Conservation (phyloP, 2,329 filamentous ascomycete genomes). For the Scytalidium sp. region DNA sequence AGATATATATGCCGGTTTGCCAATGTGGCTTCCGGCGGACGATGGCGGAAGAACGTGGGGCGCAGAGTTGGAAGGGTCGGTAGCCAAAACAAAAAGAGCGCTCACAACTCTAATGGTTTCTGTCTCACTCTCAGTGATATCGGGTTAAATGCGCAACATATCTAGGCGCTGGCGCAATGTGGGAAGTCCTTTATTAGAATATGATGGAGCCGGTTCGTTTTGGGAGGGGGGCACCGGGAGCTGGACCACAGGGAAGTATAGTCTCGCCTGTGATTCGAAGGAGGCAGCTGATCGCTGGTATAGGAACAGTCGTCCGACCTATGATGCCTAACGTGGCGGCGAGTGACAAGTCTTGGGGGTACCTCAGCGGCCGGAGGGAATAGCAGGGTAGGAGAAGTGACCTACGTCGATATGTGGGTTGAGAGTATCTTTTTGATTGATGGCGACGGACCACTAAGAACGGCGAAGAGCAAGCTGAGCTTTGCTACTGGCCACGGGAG, state of each 20-base stretch:
- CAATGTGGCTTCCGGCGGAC: slow-evolving; percentile 21
- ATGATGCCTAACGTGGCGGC: slow-evolving; percentile 15
- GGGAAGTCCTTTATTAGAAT: not conserved
- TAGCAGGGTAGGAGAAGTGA: slow-evolving; percentile 10
- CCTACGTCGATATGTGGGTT: slow-evolving; percentile 18
- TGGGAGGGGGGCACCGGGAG: not conserved
- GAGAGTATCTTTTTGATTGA: slow-evolving; percentile 6
- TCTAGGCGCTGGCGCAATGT: not conserved
- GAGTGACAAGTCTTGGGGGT: slow-evolving; percentile 15
- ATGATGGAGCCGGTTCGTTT: not conserved
- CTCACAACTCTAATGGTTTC: no score
- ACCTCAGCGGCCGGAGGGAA: slow-evolving; percentile 9
- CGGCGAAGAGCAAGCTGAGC: slow-evolving; percentile 9
- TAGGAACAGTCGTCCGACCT: slow-evolving; percentile 20
- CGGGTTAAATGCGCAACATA: not conserved
- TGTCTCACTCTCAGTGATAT: no score
- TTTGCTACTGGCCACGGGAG: slow-evolving; percentile 18
- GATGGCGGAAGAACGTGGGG: slow-evolving; percentile 17
- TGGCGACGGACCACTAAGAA: slow-evolving; percentile 19
- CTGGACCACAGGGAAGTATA: not conserved
- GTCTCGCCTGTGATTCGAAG: no score
- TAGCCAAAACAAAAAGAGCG: not conserved
- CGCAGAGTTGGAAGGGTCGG: not conserved
- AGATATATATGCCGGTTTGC: slow-evolving; percentile 18
- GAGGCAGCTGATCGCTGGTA: slow-evolving; percentile 16